A percentile compares a stretch with the other conserved stretches of the same genome.
Conservation (phyloP, 768 basidiomycete species). For the Gautieria morchelliformis region DNA sequence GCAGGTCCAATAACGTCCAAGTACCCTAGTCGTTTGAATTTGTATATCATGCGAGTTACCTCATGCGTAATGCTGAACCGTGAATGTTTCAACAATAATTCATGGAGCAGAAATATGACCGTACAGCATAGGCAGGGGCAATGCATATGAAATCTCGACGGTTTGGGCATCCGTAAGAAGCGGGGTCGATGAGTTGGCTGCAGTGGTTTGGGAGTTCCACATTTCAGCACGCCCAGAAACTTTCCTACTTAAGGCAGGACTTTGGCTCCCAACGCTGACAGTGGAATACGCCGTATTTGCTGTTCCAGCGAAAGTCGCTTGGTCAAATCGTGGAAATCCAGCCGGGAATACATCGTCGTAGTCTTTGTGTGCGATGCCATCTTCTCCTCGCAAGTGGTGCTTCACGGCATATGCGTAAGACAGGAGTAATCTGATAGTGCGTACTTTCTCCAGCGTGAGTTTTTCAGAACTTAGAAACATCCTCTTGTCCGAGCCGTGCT, state of each 20-base stretch:
- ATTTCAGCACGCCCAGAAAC: background rate
- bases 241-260: background rate
- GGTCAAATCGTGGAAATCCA: constrained; percentile 40
- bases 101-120: constrained; percentile 17
- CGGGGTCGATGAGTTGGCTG: constrained; percentile 45
- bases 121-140: constrained; percentile 78
- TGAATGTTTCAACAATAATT: background rate
- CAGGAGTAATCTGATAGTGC: constrained; percentile 57
- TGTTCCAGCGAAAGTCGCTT: background rate
- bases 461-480: constrained; percentile 27
- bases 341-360: constrained; percentile 57
- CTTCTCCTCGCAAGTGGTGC: constrained; percentile 81
- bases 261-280: background rate
- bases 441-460: constrained; percentile 54
- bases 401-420: constrained; percentile 65
- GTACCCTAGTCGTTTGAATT: constrained; percentile 69
- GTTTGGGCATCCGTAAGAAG: constrained; percentile 49
- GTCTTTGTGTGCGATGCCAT: constrained; percentile 62
- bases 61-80: constrained; percentile 71
- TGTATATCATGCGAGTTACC: constrained; percentile 56
- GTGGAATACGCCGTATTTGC: constrained; percentile 3
- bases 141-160: constrained; percentile 49
- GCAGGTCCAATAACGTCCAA: constrained; percentile 88
- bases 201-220: background rate
- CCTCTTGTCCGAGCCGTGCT: background rate